These are phyloP conservation scores for Plectranthus barbatus DNA, from an alignment of 257 asterid genomes.

Conservation along the genomic window DNA sequence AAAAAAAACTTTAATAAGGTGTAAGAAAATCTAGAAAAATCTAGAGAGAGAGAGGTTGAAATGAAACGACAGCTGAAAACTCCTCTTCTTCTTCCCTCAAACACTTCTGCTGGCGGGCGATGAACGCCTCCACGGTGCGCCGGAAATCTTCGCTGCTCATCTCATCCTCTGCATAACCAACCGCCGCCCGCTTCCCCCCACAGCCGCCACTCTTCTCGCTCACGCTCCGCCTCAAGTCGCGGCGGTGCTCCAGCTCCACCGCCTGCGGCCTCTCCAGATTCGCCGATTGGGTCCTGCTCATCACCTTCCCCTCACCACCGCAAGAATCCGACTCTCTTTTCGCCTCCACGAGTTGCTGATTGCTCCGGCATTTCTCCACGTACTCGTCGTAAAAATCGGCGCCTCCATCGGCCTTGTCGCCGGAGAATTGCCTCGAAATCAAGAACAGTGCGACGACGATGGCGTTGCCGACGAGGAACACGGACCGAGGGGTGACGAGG, in stretches of 20 bases:
- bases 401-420: slow-evolving; percentile 7
- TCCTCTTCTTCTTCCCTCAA: slow-evolving; percentile 61
- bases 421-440: slow-evolving; percentile 38
- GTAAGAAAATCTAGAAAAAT: neutral
- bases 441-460: slow-evolving; percentile 50
- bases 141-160: slow-evolving; percentile 81
- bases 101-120: slow-evolving; percentile 66
- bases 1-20: neutral
- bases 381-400: slow-evolving; percentile 47
- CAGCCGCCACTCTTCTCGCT: slow-evolving; percentile 41
- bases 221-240: slow-evolving; percentile 36
- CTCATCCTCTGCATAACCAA: slow-evolving; percentile 31
- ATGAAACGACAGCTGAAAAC: slow-evolving; percentile 19
- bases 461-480: slow-evolving; percentile 61
- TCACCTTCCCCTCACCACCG: slow-evolving; percentile 6
- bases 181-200: no score
- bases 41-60: neutral
- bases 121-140: slow-evolving; percentile 64
- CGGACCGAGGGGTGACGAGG: slow-evolving; percentile 41
- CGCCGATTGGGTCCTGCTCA: slow-evolving; percentile 40
- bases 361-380: slow-evolving; percentile 28
- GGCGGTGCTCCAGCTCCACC: slow-evolving; percentile 19
- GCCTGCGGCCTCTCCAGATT: slow-evolving; percentile 1
- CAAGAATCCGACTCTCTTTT: neutral
- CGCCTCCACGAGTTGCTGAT: slow-evolving; percentile 9